Evolutionary conservation across 306 rosid genomes (phyloP), one percentile per base, ranked within the genome.

Genomic region (Spatholobus suberectus): DNA sequence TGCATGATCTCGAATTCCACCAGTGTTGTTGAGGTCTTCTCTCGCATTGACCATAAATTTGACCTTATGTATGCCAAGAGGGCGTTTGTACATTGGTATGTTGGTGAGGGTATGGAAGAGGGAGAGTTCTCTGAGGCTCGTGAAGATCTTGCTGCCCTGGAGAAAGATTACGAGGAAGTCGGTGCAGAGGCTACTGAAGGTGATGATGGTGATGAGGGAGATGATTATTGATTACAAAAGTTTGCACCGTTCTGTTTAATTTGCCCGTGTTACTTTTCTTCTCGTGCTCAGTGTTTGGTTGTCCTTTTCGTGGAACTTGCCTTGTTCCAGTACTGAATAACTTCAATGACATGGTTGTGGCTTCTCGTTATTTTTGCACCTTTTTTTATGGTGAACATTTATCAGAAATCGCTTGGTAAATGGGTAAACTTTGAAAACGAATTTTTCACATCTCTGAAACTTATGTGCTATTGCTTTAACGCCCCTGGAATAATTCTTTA

Each of bases 61-160:
- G 89, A 86, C 34, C 87, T 86, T 8, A 86, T 86, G 89, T 86
- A 86, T 79, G 85, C 87, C 47, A 83, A 83, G 90, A 88, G 97
- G 70, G 96, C 97, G 0, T 93, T 93, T 15, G 97, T 93, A 17
- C 97, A 93, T 80, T 93, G 97, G 97, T 93, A 93, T 1, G 97
- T 93, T 6, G 97, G 96, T 61, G 97, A 93, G 89, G 96, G 97
- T 5, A 93, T 93, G 97, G 97, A 93, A 87, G 97, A 91, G 80
- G 97, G 96, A 3, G 97, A 93, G 76, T 93, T 93, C 91, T 93
- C 97, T 0, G 97, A 93, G 80, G 97, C 97, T n/a, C 91, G 97
- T 27, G 97, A 93, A 70, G 96, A 91, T 75, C 95, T 93, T 65
- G 95, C 97, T 65, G 97, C 97, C 21, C 75, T 86, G 4, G 89